Evolutionary conservation across 83 land plant genomes (phyloP).

Genomic region (Picea mariana): DNA sequence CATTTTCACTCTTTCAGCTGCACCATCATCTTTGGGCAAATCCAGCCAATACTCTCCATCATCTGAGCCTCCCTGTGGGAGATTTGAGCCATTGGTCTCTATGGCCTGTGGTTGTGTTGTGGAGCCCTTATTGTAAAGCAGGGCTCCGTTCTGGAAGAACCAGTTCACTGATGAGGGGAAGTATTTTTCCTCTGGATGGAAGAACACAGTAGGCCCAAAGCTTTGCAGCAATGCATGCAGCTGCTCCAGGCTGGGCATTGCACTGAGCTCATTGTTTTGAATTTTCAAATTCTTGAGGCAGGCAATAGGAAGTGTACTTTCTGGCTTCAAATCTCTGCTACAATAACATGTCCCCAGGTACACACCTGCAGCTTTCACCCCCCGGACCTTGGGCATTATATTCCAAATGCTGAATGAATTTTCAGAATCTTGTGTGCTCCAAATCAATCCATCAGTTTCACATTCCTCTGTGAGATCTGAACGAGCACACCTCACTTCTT

Average conservation of each 20-base stretch:
- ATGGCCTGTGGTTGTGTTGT: constrained; percentile 15
- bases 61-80: constrained; percentile 30
- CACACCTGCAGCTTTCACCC: constrained; percentile 32
- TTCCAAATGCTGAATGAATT: constrained; percentile 33
- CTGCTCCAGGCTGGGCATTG: constrained; percentile 33
- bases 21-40: constrained; percentile 27
- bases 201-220: constrained; percentile 36
- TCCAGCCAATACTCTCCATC: constrained; percentile 43
- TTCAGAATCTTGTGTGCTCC: constrained; percentile 22
- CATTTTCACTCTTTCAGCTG: constrained; percentile 25
- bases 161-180: constrained; percentile 32
- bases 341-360: constrained; percentile 32
- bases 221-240: constrained; percentile 14
- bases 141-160: constrained; percentile 31
- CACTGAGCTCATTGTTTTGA: background rate
- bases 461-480: constrained; percentile 52
- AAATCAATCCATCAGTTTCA: constrained; percentile 37
- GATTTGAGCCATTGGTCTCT: constrained; percentile 32
- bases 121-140: constrained; percentile 18
- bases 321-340: background rate
- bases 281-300: constrained; percentile 42
- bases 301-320: constrained; percentile 12
- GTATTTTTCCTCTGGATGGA: constrained; percentile 36
- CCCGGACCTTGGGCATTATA: constrained; percentile 31
- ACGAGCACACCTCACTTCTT: constrained; percentile 58